These are phyloP conservation scores for Talaromyces liani DNA, from an alignment of 495 filamentous ascomycete species.

Conservation along the genomic window DNA sequence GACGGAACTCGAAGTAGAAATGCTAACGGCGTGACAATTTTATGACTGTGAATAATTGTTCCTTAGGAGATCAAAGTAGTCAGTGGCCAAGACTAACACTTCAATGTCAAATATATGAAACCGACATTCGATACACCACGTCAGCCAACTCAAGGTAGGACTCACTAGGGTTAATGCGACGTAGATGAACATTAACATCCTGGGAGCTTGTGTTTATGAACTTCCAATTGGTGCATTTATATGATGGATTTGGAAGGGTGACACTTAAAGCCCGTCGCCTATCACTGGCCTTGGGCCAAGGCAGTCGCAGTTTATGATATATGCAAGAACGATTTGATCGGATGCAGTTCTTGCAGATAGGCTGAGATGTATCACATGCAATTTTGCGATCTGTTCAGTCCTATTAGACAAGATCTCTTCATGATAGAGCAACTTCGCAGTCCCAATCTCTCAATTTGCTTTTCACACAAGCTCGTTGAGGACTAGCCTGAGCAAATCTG, in stretches of 20 bases:
- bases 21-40: neutral
- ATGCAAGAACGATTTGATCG: slow-evolving; percentile 2
- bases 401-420: too few relatives aligned
- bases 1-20: neutral
- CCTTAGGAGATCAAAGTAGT: neutral
- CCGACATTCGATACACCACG: too few relatives aligned
- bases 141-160: neutral
- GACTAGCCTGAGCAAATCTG: too few relatives aligned
- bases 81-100: neutral
- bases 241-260: neutral
- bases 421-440: too few relatives aligned
- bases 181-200: neutral
- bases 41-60: neutral
- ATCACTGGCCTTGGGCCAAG: neutral
- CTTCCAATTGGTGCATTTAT: neutral
- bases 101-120: too few relatives aligned
- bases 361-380: neutral
- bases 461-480: too few relatives aligned
- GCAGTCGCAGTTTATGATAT: neutral
- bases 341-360: neutral
- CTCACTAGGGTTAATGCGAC: neutral
- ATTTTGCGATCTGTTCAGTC: neutral
- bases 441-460: too few relatives aligned
- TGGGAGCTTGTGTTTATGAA: neutral
- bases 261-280: neutral